Percentiles rank a stretch among this genome's conserved stretches.
Evolutionary conservation across 176 grass and related monocot genomes (phyloP).

Genomic region (Cocos nucifera): DNA sequence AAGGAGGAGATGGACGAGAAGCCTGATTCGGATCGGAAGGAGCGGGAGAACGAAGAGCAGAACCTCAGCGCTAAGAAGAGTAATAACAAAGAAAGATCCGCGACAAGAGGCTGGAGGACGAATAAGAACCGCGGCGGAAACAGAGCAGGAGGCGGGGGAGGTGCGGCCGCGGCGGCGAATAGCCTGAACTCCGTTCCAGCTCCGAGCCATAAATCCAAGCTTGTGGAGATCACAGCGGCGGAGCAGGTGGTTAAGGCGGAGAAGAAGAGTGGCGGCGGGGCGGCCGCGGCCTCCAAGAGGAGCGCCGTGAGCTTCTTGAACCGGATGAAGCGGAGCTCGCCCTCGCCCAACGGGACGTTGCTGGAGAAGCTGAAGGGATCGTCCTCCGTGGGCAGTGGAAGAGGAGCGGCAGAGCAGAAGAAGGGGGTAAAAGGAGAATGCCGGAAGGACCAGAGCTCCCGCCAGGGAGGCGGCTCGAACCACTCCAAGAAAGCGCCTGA

Average conservation of each 20-base stretch:
- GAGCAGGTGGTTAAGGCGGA: constrained; percentile 32
- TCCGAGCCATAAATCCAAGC: constrained; percentile 29
- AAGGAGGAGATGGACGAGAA: constrained; percentile 27
- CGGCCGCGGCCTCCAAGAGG: constrained; percentile 24
- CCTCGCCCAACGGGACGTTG: constrained; percentile 29
- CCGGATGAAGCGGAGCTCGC: constrained; percentile 53
- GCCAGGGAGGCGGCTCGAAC: background rate
- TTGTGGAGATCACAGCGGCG: background rate
- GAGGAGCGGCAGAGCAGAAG: constrained; percentile 37
- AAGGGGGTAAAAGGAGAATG: constrained; percentile 36
- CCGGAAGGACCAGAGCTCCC: constrained; percentile 36
- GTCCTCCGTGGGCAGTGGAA: background rate
- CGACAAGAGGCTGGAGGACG: constrained; percentile 33
- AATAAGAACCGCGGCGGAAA: constrained; percentile 31
- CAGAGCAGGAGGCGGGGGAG: background rate
- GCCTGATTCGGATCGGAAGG: constrained; percentile 25
- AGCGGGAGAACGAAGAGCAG: constrained; percentile 8
- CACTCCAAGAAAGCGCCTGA: constrained; percentile 29
- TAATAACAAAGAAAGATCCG: constrained; percentile 24
- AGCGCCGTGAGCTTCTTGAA: constrained; percentile 71
- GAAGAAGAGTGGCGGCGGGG: constrained; percentile 32
- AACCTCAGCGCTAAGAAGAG: constrained; percentile 3
- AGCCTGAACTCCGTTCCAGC: constrained; percentile 4
- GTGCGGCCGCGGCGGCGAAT: constrained; percentile 1
- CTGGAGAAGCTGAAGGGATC: constrained; percentile 49